Conservation (phyloP, 371 early-diverging fungal genomes). For the Lichtheimia ornata region DNA sequence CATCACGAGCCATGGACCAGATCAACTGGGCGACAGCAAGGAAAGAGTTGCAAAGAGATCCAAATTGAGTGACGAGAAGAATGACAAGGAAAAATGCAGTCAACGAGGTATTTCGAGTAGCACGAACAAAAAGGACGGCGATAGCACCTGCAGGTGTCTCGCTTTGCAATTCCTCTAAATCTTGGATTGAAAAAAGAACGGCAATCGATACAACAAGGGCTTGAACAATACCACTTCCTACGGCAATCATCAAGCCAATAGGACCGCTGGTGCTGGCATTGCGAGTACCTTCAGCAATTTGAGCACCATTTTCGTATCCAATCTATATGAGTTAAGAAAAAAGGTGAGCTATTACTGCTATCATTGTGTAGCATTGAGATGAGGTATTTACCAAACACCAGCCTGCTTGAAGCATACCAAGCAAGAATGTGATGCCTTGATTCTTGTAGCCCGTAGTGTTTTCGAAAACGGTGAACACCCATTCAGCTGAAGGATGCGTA, state of each 20-base stretch:
- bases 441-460: constrained; percentile 40
- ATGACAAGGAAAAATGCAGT: constrained; percentile 27
- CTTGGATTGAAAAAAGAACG: constrained; percentile 41
- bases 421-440: constrained; percentile 29
- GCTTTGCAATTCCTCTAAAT: constrained; percentile 25
- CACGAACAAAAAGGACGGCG: constrained; percentile 19
- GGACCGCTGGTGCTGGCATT: constrained; percentile 39
- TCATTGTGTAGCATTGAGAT: too few species aligned
- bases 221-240: constrained; percentile 33
- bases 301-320: constrained; percentile 42
- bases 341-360: background rate
- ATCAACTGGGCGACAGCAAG: constrained; percentile 19
- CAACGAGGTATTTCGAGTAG: constrained; percentile 12
- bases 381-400: constrained; percentile 27
- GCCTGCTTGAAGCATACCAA: constrained; percentile 41
- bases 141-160: constrained; percentile 16
- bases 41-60: constrained; percentile 20
- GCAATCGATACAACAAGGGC: constrained; percentile 37
- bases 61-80: constrained; percentile 26
- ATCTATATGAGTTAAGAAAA: constrained; percentile 4
- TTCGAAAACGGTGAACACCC: constrained; percentile 41
- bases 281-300: constrained; percentile 45
- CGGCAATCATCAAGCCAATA: constrained; percentile 38
- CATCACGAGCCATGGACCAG: constrained; percentile 30
- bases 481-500: constrained; percentile 27